Percentiles rank a stretch among this genome's conserved stretches.
These are phyloP conservation scores for Blastomyces gilchristii DNA, from an alignment of 2,329 filamentous ascomycete genomes.

Conservation along the genomic window DNA sequence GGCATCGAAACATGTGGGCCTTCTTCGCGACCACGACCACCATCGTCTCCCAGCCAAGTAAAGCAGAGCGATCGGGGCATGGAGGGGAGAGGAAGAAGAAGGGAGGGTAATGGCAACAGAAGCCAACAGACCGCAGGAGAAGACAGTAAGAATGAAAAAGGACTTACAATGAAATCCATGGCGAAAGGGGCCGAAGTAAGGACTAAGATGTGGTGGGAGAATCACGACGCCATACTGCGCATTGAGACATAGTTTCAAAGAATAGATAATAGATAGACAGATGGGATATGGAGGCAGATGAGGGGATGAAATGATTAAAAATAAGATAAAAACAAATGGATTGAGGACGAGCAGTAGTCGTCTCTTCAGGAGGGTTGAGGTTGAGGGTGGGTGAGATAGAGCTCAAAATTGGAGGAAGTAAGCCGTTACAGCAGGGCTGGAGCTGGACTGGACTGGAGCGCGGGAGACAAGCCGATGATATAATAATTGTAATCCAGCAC, in stretches of 20 bases:
- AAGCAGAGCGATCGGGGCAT: background rate
- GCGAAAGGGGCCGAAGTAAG: background rate
- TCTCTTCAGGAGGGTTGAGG: background rate
- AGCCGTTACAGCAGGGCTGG: no score
- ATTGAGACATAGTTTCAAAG: constrained; percentile 21
- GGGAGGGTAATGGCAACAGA: background rate
- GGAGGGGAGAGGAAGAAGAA: no score
- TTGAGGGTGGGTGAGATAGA: background rate
- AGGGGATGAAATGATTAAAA: background rate
- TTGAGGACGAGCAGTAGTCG: no score
- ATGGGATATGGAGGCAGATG: background rate
- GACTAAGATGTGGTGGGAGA: background rate
- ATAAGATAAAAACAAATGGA: no score
- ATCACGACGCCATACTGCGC: constrained; percentile 4
- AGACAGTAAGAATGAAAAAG: background rate
- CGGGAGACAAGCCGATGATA: background rate
- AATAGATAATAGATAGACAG: no score
- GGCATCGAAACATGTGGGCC: background rate
- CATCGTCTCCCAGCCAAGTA: background rate
- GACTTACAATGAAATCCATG: constrained; percentile 40
- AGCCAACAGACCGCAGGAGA: background rate
- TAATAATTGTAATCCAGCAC: background rate
- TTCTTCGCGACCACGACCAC: background rate
- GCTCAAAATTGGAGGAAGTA: background rate
- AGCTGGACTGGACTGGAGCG: no score